Evolutionary conservation across 805 yeast species (phyloP).

Genomic region (Wickerhamiella dianesei): DNA sequence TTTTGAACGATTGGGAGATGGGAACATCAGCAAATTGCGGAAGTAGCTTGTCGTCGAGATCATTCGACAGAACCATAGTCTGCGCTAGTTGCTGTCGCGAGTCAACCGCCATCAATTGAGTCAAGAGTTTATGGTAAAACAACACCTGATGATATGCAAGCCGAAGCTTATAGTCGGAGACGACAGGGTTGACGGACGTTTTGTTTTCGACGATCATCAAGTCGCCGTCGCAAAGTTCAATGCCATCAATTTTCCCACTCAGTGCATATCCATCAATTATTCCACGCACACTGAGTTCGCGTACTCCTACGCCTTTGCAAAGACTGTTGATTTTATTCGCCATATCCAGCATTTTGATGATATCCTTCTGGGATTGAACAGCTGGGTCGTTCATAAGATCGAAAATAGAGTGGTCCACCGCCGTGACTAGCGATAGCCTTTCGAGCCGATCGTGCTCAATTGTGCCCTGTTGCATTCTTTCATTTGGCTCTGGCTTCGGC

Average conservation of each 20-base stretch:
- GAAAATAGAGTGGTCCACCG: neutral
- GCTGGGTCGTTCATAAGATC: conserved; percentile 2
- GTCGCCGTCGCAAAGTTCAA: conserved; percentile 5
- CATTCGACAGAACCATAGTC: too few relatives aligned
- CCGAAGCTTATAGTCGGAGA: conserved; percentile 13
- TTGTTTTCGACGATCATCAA: conserved; percentile 22
- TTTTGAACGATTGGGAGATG: neutral
- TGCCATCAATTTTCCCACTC: conserved; percentile 22
- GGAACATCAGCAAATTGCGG: neutral
- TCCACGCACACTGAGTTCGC: conserved; percentile 24
- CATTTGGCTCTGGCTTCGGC: neutral
- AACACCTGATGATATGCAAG: conserved; percentile 26
- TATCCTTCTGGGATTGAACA: conserved; percentile 12
- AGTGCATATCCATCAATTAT: conserved; percentile 10
- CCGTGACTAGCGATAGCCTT: neutral
- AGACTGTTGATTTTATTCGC: conserved; percentile 6
- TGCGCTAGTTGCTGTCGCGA: too few relatives aligned
- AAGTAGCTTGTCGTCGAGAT: neutral
- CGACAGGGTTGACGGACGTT: conserved; percentile 9
- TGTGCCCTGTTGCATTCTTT: conserved; percentile 7
- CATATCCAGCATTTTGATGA: conserved; percentile 13
- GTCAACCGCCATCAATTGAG: conserved; percentile 3
- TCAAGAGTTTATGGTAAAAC: conserved; percentile 19
- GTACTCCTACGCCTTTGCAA: conserved; percentile 3
- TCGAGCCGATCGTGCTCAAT: conserved; percentile 8